Base-by-base conservation (phyloP, 1,284 basidiomycete genomes). In the Trichosporon asahii region DNA sequence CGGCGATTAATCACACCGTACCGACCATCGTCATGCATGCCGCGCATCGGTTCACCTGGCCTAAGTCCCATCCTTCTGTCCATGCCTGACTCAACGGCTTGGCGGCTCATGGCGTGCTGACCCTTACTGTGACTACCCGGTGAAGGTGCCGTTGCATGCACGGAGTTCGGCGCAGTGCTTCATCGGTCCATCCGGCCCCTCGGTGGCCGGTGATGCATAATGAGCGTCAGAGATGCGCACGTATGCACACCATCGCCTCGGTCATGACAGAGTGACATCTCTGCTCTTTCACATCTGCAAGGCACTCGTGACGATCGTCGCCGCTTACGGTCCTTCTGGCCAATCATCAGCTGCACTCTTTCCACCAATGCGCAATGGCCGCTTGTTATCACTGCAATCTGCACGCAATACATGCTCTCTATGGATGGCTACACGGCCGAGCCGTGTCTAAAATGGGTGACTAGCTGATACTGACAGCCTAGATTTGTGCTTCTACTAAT, bases 391-490 rank as follows among this genome's bases (percentile, higher is more conserved):
- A 12, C 55, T 5, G 12, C 27, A 29, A 29, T 31, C 29, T 31
- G 66, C 66, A 67, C 57, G 57, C 66, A 31, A 49, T 68, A 40
- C 66, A 68, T 68, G 60, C 66, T 67, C 29, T 68, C 67, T 68
- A 65, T 55, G 35, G 35, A 33, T 29, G 23, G 67, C 44, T 25
- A 18, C 27, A n/a, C 15, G 11, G 46, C 67, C 60, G 31, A 53
- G 66, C 55, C 55, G 66, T 44, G 29, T 67, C 66, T 67, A 53
- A 60, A 27, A 46, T 66, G 53, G 53, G 23, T 23, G 14, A 25
- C 33, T 37, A 37, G 25, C 29, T 25, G 21, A 4, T 4, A 7
- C 2, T 53, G 31, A 66, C 31, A 23, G 18, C 25, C 21, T 63
- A 55, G 53, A 31, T 63, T 67, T 35, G 31, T 18, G 23, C 4